phyloP scores from a whole-genome alignment of 1,284 basidiomycete species.

The Erythrobasidium hasegawianum region DNA sequence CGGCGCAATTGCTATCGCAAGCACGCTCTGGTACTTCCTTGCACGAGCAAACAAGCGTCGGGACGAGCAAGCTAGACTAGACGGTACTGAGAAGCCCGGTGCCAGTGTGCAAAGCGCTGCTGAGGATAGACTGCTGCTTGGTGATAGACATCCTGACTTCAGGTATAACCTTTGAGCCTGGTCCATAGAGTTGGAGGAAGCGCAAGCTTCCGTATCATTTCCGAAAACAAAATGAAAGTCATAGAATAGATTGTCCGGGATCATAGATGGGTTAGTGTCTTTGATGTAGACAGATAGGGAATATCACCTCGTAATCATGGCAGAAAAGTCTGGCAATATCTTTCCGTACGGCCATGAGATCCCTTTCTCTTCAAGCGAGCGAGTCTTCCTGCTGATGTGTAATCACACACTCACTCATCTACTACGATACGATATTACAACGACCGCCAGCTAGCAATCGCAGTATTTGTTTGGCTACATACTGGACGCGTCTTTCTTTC shows the following conservation, averaged over 20 bases:
- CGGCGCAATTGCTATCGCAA: slow-evolving; percentile 37
- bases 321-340: too few relatives aligned
- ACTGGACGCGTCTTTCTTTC: too few relatives aligned
- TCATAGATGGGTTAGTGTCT: not conserved
- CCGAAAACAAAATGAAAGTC: not conserved
- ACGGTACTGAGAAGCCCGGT: not conserved
- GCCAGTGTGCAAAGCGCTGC: not conserved
- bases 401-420: too few relatives aligned
- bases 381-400: too few relatives aligned
- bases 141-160: not conserved
- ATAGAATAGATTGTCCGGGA: not conserved
- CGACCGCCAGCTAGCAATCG: too few relatives aligned
- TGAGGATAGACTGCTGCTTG: not conserved
- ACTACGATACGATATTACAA: too few relatives aligned
- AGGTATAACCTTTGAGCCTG: not conserved
- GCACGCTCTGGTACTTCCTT: not conserved
- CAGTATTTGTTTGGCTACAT: too few relatives aligned
- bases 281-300: not conserved
- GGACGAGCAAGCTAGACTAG: not conserved
- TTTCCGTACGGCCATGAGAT: too few relatives aligned
- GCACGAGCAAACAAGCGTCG: slow-evolving; percentile 5
- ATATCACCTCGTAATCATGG: too few relatives aligned
- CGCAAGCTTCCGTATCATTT: not conserved
- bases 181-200: not conserved
- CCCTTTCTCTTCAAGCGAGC: too few relatives aligned